Conservation (phyloP, 371 early-diverging fungal species). For the Nematocida major region DNA sequence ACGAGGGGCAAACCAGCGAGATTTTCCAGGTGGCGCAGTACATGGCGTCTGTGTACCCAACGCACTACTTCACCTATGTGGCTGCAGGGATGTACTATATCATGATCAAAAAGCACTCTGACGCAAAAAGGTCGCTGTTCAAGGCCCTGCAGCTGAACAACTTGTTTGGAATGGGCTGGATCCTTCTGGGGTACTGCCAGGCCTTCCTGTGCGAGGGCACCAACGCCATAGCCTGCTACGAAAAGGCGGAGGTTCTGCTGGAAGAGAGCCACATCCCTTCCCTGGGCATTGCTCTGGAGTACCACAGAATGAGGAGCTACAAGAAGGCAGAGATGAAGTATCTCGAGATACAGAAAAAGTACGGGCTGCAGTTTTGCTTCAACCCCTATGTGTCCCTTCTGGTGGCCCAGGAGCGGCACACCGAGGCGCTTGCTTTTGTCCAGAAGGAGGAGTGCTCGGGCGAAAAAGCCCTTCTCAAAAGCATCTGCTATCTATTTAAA, state of each 20-base stretch:
- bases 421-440: constrained; percentile 12
- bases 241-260: constrained; percentile 37
- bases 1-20: constrained; percentile 8
- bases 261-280: constrained; percentile 9
- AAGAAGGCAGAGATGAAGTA: constrained; percentile 49
- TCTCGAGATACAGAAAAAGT: constrained; percentile 1
- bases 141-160: constrained; percentile 37
- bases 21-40: constrained; percentile 46
- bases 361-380: constrained; percentile 20
- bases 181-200: constrained; percentile 38
- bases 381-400: constrained; percentile 35
- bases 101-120: background rate
- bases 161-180: constrained; percentile 16
- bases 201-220: constrained; percentile 34
- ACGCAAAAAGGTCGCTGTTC: constrained; percentile 34
- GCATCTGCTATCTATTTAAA: constrained; percentile 27
- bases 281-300: constrained; percentile 41
- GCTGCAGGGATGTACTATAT: constrained; percentile 43
- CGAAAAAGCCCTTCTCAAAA: constrained; percentile 15
- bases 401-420: constrained; percentile 1
- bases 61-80: constrained; percentile 25
- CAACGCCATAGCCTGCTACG: constrained; percentile 37
- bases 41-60: constrained; percentile 21
- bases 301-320: constrained; percentile 45
- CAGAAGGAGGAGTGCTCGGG: background rate